Evolutionary conservation across 768 basidiomycete genomes (phyloP).

Genomic region (Termitomyces sp.): DNA sequence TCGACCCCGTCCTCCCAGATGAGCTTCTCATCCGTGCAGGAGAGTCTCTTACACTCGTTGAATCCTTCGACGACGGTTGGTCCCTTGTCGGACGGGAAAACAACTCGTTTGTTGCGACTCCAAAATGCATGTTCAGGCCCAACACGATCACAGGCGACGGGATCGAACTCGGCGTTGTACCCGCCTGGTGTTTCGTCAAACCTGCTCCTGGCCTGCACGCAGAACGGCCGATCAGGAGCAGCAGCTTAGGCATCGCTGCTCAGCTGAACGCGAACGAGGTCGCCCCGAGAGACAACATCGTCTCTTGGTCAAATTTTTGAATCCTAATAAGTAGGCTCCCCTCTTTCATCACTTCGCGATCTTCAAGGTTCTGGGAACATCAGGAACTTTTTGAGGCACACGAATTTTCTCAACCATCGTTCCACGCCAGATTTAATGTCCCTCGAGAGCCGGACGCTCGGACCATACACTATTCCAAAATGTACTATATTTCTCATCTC

Average conservation of each 20-base stretch:
- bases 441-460: not conserved
- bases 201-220: constrained; percentile 55
- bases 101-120: constrained; percentile 22
- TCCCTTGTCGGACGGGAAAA: constrained; percentile 63
- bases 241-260: constrained; percentile 63
- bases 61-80: constrained; percentile 79
- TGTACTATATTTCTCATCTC: not conserved
- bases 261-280: constrained; percentile 39
- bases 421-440: not conserved
- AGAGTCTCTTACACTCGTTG: constrained; percentile 59
- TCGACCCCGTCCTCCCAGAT: constrained; percentile 69
- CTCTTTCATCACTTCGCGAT: too few relatives aligned
- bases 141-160: constrained; percentile 27
- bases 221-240: constrained; percentile 61
- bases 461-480: not conserved
- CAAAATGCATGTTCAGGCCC: constrained; percentile 40
- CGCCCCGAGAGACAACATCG: constrained; percentile 43
- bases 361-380: not conserved
- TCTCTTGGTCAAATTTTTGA: constrained; percentile 74
- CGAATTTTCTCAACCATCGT: not conserved
- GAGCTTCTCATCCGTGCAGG: constrained; percentile 58
- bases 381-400: not conserved
- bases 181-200: constrained; percentile 74
- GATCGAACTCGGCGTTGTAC: constrained; percentile 68
- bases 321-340: too few relatives aligned